These are phyloP conservation scores for Lithospermum erythrorhizon DNA, from an alignment of 257 asterid genomes.

Conservation along the genomic window DNA sequence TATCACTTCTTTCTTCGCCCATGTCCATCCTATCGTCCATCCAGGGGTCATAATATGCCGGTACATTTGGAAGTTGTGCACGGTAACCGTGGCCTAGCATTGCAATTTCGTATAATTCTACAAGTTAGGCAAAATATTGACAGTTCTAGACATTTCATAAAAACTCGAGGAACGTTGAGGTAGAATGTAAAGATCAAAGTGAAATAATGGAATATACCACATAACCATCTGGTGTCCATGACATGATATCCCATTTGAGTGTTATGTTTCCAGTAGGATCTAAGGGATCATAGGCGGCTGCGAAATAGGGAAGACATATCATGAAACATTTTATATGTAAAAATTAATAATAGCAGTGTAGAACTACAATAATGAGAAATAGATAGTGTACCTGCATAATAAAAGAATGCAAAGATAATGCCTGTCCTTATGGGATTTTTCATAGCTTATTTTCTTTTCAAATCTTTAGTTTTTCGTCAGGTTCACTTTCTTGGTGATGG, in stretches of 20 bases:
- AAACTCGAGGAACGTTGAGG: neutral
- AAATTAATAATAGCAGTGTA: neutral
- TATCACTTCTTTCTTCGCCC: slow-evolving; percentile 19
- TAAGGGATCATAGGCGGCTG: slow-evolving; percentile 82
- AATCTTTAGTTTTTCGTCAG: neutral
- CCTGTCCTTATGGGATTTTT: slow-evolving; percentile 16
- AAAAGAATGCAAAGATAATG: slow-evolving; percentile 22
- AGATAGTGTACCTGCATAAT: slow-evolving; percentile 35
- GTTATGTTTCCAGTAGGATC: slow-evolving; percentile 93
- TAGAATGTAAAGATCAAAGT: no score
- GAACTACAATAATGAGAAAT: neutral
- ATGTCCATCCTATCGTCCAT: slow-evolving; percentile 25
- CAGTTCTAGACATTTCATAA: neutral
- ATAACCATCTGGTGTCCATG: slow-evolving; percentile 94
- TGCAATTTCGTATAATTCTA: neutral
- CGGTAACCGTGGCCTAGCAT: slow-evolving; percentile 15
- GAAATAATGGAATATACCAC: slow-evolving; percentile 35
- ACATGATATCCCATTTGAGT: slow-evolving; percentile 86
- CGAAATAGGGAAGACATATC: neutral
- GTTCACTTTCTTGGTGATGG: neutral
- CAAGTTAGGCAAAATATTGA: no score
- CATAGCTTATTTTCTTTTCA: slow-evolving; percentile 20
- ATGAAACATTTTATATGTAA: neutral
- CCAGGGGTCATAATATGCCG: slow-evolving; percentile 18
- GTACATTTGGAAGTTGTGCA: slow-evolving; percentile 21